Conservation (phyloP, 2,329 filamentous ascomycete species). For the Botrytis fabae region DNA sequence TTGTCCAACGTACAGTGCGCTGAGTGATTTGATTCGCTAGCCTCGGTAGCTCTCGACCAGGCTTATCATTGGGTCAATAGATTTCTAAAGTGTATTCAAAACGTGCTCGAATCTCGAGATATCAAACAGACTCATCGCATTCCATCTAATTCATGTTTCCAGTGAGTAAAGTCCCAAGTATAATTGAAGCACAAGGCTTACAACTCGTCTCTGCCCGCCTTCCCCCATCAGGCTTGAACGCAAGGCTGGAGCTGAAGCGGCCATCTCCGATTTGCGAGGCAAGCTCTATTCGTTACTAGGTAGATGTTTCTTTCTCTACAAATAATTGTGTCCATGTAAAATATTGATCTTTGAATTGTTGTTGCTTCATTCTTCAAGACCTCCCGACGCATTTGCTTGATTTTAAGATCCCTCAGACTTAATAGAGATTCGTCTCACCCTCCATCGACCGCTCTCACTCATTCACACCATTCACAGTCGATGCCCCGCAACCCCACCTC, state of each 20-base stretch:
- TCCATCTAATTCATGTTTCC: neutral
- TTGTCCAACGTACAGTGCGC: conserved; percentile 35
- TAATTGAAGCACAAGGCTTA: neutral
- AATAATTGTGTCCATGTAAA: neutral
- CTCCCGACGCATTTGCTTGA: neutral
- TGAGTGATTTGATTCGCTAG: conserved; percentile 23
- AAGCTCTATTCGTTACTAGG: neutral
- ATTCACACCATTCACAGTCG: conserved; percentile 4
- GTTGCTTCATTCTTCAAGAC: neutral
- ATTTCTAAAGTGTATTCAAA: neutral
- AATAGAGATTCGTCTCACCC: neutral
- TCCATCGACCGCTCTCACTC: neutral
- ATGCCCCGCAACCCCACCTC: conserved; percentile 18
- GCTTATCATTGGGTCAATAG: neutral
- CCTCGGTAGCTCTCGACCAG: neutral
- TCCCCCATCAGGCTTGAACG: neutral
- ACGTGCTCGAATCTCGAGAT: neutral
- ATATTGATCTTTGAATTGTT: neutral
- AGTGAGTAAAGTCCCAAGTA: too few species aligned
- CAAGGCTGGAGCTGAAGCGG: conserved; percentile 32
- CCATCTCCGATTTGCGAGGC: conserved; percentile 30
- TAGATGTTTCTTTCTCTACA: neutral
- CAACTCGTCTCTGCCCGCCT: neutral
- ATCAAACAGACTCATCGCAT: neutral
- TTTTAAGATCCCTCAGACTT: neutral